A percentile compares a stretch with the other conserved stretches of the same genome.
Evolutionary conservation across 805 yeast species (phyloP).

Genomic region (Candida xyloterini): DNA sequence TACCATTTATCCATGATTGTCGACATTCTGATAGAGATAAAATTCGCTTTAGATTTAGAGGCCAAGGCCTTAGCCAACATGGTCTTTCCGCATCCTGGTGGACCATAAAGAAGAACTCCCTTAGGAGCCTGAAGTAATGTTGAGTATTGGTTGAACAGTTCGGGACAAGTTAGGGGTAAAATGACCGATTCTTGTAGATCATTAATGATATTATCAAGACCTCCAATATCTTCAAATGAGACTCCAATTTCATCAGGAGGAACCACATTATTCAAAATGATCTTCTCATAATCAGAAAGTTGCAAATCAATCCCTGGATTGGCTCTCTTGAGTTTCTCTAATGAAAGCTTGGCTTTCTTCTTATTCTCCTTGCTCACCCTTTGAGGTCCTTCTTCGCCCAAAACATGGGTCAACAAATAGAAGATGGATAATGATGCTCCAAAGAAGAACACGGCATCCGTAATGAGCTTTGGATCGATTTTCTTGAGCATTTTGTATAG

Average conservation of each 20-base stretch:
- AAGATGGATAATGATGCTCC: conserved; percentile 56
- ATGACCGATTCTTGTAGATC: conserved; percentile 87
- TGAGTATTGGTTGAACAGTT: conserved; percentile 66
- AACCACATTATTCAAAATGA: conserved; percentile 74
- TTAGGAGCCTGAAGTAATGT: conserved; percentile 81
- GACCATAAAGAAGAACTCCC: conserved; percentile 90
- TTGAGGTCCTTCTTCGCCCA: conserved; percentile 34
- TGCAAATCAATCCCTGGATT: conserved; percentile 58
- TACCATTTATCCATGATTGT: conserved; percentile 96
- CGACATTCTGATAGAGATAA: conserved; percentile 88
- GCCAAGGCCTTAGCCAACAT: conserved; percentile 97
- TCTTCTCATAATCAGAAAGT: conserved; percentile 70
- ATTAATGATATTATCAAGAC: conserved; percentile 74
- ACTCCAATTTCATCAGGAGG: conserved; percentile 81
- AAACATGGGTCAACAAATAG: conserved; percentile 37
- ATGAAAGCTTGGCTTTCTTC: conserved; percentile 55
- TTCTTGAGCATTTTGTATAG: conserved; percentile 22
- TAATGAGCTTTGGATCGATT: conserved; percentile 28
- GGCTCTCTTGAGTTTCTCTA: conserved; percentile 52
- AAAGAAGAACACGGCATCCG: conserved; percentile 32
- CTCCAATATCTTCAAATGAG: conserved; percentile 83
- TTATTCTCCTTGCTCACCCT: conserved; percentile 54
- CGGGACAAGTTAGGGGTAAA: conserved; percentile 81
- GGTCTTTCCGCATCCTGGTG: conserved; percentile 98
- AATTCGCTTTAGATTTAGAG: conserved; percentile 85